A percentile compares a stretch with the other conserved stretches of the same genome.
Conservation (phyloP, 1,139 yeast species). For the Scheffersomyces titani region DNA sequence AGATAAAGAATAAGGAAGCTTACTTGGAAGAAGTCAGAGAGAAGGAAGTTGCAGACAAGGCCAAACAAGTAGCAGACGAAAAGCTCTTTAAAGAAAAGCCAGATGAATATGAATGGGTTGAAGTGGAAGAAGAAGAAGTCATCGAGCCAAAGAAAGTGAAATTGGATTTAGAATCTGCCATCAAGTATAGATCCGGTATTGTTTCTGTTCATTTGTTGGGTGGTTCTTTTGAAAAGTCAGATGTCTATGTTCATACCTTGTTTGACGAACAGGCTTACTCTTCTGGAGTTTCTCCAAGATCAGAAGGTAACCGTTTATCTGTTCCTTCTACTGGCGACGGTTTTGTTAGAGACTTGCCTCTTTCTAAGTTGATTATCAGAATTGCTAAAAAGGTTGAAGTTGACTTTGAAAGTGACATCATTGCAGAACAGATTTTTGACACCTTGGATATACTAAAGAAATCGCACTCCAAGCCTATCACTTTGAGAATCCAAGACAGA, state of each 20-base stretch:
- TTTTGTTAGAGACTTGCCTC: conserved; percentile 68
- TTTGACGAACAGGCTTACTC: conserved; percentile 69
- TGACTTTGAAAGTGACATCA: conserved; percentile 46
- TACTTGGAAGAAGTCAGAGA: conserved; percentile 30
- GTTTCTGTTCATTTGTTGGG: conserved; percentile 52
- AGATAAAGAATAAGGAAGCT: conserved; percentile 41
- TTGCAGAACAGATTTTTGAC: conserved; percentile 48
- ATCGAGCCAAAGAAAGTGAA: conserved; percentile 47
- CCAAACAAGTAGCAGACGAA: conserved; percentile 40
- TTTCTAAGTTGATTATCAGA: conserved; percentile 59
- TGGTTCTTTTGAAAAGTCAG: conserved; percentile 51
- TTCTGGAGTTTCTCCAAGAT: conserved; percentile 50
- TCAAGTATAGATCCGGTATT: conserved; percentile 62
- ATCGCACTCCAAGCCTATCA: conserved; percentile 48
- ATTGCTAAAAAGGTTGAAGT: conserved; percentile 53
- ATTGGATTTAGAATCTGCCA: conserved; percentile 53
- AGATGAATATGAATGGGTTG: conserved; percentile 64
- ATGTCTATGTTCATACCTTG: conserved; percentile 55
- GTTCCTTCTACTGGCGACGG: conserved; percentile 52
- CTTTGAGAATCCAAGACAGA: conserved; percentile 45
- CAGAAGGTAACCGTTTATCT: conserved; percentile 41
- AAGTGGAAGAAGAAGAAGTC: conserved; percentile 48
- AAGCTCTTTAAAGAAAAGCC: conserved; percentile 59
- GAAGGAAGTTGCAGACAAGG: conserved; percentile 35
- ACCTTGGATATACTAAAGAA: conserved; percentile 56